phyloP scores from a whole-genome alignment of 495 filamentous ascomycete species.

The Mytilinidion resinicola region DNA sequence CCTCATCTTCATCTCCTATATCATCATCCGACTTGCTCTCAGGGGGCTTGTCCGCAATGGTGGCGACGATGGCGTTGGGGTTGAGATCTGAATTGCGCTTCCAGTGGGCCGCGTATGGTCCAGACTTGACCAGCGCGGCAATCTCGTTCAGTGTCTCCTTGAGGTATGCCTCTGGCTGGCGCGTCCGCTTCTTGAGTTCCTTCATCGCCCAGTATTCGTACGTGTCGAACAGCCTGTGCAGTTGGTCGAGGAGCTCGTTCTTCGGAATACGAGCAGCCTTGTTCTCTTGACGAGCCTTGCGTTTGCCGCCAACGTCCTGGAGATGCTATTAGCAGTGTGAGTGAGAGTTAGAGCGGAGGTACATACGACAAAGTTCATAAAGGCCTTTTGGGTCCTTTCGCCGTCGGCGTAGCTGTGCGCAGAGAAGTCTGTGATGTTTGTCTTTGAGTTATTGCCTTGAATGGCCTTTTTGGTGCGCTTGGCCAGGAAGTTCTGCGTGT shows the following conservation, averaged over 20 bases:
- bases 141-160: constrained; percentile 77
- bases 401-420: constrained; percentile 3
- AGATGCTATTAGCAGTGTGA: constrained; percentile 3
- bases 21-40: constrained; percentile 10
- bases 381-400: constrained; percentile 9
- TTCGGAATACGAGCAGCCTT: constrained; percentile 82
- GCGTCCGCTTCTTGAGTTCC: constrained; percentile 59
- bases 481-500: constrained; percentile 58
- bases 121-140: constrained; percentile 70
- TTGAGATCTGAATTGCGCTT: constrained; percentile 68
- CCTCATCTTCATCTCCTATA: constrained; percentile 22
- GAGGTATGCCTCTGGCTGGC: constrained; percentile 87
- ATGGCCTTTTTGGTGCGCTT: constrained; percentile 48
- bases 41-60: constrained; percentile 3
- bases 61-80: constrained; percentile 37
- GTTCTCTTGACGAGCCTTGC: constrained; percentile 45
- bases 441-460: constrained; percentile 23
- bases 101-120: constrained; percentile 77
- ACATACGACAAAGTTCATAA: constrained; percentile 19
- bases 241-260: constrained; percentile 74
- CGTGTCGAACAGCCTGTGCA: constrained; percentile 72
- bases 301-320: constrained; percentile 38
- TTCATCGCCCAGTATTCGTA: constrained; percentile 90
- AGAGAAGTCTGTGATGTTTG: constrained; percentile 4
- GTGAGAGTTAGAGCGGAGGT: not conserved